These are phyloP conservation scores for Clarkia xantiana DNA, from an alignment of 345 rosid genomes.

Conservation along the genomic window DNA sequence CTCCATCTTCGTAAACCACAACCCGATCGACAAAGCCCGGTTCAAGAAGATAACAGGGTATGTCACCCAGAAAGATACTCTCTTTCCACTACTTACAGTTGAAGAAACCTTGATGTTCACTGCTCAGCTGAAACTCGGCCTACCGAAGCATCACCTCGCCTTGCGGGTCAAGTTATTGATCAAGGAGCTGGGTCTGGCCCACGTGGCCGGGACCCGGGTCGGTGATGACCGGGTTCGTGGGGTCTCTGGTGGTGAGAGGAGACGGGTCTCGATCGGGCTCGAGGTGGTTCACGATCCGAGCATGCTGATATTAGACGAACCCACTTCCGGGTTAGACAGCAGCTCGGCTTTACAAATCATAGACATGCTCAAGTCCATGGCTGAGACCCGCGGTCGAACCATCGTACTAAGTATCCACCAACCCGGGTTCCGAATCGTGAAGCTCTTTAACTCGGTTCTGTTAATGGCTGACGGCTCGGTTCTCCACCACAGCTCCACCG, in stretches of 20 bases:
- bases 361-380: conserved; percentile 82
- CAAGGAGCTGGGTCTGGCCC: conserved; percentile 72
- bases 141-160: conserved; percentile 34
- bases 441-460: conserved; percentile 62
- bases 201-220: conserved; percentile 50
- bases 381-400: conserved; percentile 64
- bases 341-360: conserved; percentile 76
- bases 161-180: conserved; percentile 52
- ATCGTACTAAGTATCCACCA: conserved; percentile 76
- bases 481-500: conserved; percentile 66
- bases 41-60: conserved; percentile 76
- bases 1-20: conserved; percentile 45
- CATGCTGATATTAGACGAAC: conserved; percentile 89
- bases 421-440: conserved; percentile 84
- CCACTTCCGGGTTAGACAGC: conserved; percentile 95
- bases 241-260: conserved; percentile 91
- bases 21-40: conserved; percentile 39
- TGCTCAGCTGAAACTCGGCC: conserved; percentile 62
- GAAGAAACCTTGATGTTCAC: conserved; percentile 89
- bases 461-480: conserved; percentile 66
- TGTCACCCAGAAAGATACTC: conserved; percentile 76
- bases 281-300: conserved; percentile 82
- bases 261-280: conserved; percentile 90
- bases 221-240: conserved; percentile 81
- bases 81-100: conserved; percentile 83